Evolutionary conservation across 768 basidiomycete genomes (phyloP).

Genomic region (Lentinula guzmanii): DNA sequence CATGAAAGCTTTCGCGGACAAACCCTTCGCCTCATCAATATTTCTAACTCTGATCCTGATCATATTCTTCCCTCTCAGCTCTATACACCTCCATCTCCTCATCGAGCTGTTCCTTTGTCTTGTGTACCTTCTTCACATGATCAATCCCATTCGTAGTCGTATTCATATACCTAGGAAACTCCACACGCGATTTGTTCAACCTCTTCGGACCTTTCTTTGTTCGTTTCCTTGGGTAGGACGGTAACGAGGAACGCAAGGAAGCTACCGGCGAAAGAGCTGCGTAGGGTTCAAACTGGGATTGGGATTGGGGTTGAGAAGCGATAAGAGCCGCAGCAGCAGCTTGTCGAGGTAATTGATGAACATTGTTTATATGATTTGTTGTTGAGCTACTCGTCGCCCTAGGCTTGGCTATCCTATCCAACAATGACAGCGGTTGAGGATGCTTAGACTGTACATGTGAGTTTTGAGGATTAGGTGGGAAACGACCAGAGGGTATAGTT

Average conservation of each 20-base stretch:
- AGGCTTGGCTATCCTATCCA: background rate
- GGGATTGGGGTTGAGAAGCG: conserved; percentile 20
- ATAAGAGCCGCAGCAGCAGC: conserved; percentile 19
- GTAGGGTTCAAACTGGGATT: conserved; percentile 20
- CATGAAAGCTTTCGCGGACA: too few relatives aligned
- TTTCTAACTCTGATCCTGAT: too few relatives aligned
- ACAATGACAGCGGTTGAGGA: background rate
- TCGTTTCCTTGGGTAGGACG: conserved; percentile 30
- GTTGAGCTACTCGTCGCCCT: background rate
- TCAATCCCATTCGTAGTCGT: too few relatives aligned
- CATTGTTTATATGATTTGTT: background rate
- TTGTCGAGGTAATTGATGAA: conserved; percentile 13
- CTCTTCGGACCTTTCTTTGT: conserved; percentile 72
- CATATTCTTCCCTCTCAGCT: conserved; percentile 20
- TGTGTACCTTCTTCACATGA: conserved; percentile 15
- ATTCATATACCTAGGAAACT: background rate
- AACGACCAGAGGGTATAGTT: background rate
- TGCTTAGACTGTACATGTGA: background rate
- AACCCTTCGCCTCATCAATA: too few relatives aligned
- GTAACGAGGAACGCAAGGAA: conserved; percentile 4
- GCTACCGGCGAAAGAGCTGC: too few relatives aligned
- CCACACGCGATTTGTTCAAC: conserved; percentile 46
- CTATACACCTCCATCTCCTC: conserved; percentile 79
- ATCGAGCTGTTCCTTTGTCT: conserved; percentile 56
- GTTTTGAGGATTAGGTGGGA: background rate